Evolutionary conservation across 2,329 filamentous ascomycete species (phyloP), one percentile per base, ranked within the genome.

Genomic region (Xylaria sp.): DNA sequence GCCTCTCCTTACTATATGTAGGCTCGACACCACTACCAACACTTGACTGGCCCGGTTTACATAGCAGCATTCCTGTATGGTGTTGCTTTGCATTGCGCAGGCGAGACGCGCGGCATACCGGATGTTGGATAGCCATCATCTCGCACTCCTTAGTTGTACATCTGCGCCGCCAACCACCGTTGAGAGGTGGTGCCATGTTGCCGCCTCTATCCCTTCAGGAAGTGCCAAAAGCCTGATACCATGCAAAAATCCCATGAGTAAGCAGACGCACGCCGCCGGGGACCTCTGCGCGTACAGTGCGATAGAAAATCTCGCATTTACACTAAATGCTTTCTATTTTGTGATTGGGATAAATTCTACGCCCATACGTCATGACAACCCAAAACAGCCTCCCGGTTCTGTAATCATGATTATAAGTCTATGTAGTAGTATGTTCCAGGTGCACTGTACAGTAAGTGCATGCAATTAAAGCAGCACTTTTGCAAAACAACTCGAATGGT

Each of bases 291-390:
- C 12, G 9, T 38, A 47, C 23, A 47, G 45, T 31, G 31, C 25
- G 14, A 23, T 11, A 14, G 23, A 8, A 12, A 15, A 17, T 23
- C 14, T 45, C 23, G n/a, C 15, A 25, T n/a, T 31, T 12, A n/a
- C n/a, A n/a, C n/a, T n/a, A n/a, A n/a, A n/a, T 42, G 17, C 14
- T 14, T 28, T 4, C n/a, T 42, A 11, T 52, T 53, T 46, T 49
- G 40, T 23, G 38, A 50, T 43, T 38, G 19, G 37, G n/a, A 52
- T 31, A 47, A 9, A 51, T n/a, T 17, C 57, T 52, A 52, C 57
- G 53, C 57, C 52, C 46, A 37, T 61, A 64, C 61, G 61, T 64
- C 61, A 64, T 64, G 47, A 25, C n/a, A 57, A 50, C 61, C 61
- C 47, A 61, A 64, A 60, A 25, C 57, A 49, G 56, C 50, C 43